Evolutionary conservation across 2,329 filamentous ascomycete species (phyloP).

Genomic region (Pseudogymnoascus destructans): DNA sequence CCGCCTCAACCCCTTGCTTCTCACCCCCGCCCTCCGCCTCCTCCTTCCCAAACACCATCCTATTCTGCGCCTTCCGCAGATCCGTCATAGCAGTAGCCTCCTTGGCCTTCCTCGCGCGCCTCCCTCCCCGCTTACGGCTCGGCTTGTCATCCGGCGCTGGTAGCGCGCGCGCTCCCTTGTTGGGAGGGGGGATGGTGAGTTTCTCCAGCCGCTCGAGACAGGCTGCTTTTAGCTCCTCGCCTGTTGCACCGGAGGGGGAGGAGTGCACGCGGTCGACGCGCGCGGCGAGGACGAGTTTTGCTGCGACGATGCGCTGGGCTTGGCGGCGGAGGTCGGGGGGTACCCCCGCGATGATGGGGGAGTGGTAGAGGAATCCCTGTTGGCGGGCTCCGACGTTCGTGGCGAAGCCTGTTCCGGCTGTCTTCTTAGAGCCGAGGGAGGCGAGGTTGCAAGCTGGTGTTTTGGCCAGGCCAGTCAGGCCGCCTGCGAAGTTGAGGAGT

Average conservation of each 20-base stretch:
- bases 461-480: slow-evolving; percentile 76
- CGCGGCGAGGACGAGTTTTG: slow-evolving; percentile 86
- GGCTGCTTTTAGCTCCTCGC: slow-evolving; percentile 67
- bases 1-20: slow-evolving; percentile 72
- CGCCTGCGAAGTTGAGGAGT: slow-evolving; percentile 88
- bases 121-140: slow-evolving; percentile 78
- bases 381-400: slow-evolving; percentile 86
- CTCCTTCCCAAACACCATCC: slow-evolving; percentile 90
- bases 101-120: slow-evolving; percentile 85
- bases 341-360: slow-evolving; percentile 74
- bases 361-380: slow-evolving; percentile 88
- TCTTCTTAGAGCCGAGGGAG: slow-evolving; percentile 81
- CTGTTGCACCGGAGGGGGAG: slow-evolving; percentile 67
- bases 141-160: slow-evolving; percentile 94
- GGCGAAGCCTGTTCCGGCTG: slow-evolving; percentile 65
- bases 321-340: slow-evolving; percentile 81
- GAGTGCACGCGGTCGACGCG: slow-evolving; percentile 79
- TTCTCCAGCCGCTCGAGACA: slow-evolving; percentile 84
- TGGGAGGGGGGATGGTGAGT: slow-evolving; percentile 78
- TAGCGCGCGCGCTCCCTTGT: slow-evolving; percentile 74
- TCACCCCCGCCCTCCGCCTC: slow-evolving; percentile 82
- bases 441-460: slow-evolving; percentile 88
- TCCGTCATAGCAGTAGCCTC: slow-evolving; percentile 96
- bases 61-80: slow-evolving; percentile 86
- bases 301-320: slow-evolving; percentile 87